phyloP scores from a whole-genome alignment of 2,329 filamentous ascomycete genomes.

The Xylariaceae sp. region DNA sequence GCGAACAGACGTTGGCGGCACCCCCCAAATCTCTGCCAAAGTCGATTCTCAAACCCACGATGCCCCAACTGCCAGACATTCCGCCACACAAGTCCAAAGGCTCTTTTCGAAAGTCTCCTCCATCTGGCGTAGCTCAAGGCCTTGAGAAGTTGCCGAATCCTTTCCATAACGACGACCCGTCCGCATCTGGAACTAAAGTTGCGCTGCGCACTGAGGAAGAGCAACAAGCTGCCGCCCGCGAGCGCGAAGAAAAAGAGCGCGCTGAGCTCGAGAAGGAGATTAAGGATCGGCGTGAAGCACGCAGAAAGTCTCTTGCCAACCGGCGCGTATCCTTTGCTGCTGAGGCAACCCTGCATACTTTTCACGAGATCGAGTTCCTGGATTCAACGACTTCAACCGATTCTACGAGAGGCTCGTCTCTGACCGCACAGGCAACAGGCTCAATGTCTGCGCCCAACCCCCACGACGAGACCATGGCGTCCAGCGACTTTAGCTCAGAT shows the following conservation, averaged over 20 bases:
- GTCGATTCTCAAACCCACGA: conserved; percentile 78
- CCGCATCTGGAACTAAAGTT: conserved; percentile 49
- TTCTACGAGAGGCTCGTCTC: conserved; percentile 65
- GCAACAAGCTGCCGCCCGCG: conserved; percentile 62
- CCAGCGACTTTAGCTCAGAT: conserved; percentile 70
- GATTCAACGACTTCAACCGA: conserved; percentile 81
- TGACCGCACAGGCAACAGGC: conserved; percentile 34
- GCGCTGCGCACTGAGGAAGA: conserved; percentile 65
- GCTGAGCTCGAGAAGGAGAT: conserved; percentile 55
- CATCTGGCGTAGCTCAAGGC: conserved; percentile 36
- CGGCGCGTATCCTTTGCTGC: conserved; percentile 94
- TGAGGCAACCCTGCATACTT: conserved; percentile 94
- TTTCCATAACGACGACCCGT: conserved; percentile 36
- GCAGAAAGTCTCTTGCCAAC: conserved; percentile 88
- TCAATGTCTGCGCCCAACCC: conserved; percentile 32
- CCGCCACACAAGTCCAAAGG: conserved; percentile 61
- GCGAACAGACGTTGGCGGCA: conserved; percentile 48
- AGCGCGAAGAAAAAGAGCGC: conserved; percentile 62
- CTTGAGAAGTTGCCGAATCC: conserved; percentile 42
- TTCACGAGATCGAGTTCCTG: conserved; percentile 89
- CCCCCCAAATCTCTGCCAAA: conserved; percentile 48
- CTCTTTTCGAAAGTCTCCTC: conserved; percentile 41
- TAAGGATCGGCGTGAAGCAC: conserved; percentile 72
- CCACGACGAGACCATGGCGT: conserved; percentile 63
- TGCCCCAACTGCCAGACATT: conserved; percentile 61